Evolutionary conservation across 2,329 filamentous ascomycete genomes (phyloP).

Genomic region (Pyrenochaeta sp.): DNA sequence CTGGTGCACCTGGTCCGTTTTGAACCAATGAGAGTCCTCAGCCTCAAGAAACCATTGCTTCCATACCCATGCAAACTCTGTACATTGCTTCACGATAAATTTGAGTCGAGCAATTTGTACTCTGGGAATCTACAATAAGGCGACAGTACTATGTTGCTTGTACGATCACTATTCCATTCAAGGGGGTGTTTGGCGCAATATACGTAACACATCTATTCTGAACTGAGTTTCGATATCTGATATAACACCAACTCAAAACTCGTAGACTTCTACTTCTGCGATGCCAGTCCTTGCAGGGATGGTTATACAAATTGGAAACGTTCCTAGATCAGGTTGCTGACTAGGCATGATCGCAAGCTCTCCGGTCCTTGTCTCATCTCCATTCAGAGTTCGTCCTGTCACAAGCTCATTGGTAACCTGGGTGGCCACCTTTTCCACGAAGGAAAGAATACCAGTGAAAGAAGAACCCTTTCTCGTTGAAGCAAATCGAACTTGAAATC

Average conservation of each 20-base stretch:
- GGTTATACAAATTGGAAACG: conserved; percentile 8
- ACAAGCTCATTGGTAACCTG: conserved; percentile 20
- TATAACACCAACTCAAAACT: neutral
- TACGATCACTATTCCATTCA: too few relatives aligned
- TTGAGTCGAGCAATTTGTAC: too few relatives aligned
- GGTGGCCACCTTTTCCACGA: conserved; percentile 50
- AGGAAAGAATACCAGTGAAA: conserved; percentile 52
- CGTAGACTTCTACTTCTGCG: conserved; percentile 10
- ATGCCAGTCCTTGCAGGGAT: conserved; percentile 11
- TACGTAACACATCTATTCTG: too few relatives aligned
- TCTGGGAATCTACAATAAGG: too few relatives aligned
- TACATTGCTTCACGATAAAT: too few relatives aligned
- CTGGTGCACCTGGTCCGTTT: too few relatives aligned
- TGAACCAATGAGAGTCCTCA: too few relatives aligned
- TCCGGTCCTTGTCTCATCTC: conserved; percentile 12
- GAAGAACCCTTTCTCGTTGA: conserved; percentile 19
- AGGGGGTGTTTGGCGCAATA: too few relatives aligned
- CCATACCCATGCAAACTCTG: too few relatives aligned
- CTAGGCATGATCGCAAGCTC: conserved; percentile 11
- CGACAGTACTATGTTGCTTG: too few relatives aligned
- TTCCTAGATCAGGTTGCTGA: conserved; percentile 3
- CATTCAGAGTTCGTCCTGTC: conserved; percentile 5
- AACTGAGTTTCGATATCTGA: too few relatives aligned
- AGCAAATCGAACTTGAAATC: conserved; percentile 48
- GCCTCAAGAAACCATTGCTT: too few relatives aligned